A percentile compares a stretch with the other conserved stretches of the same genome.
phyloP scores from a whole-genome alignment of 352 stramenopile genomes.

The Globisporangium carolinianum region DNA sequence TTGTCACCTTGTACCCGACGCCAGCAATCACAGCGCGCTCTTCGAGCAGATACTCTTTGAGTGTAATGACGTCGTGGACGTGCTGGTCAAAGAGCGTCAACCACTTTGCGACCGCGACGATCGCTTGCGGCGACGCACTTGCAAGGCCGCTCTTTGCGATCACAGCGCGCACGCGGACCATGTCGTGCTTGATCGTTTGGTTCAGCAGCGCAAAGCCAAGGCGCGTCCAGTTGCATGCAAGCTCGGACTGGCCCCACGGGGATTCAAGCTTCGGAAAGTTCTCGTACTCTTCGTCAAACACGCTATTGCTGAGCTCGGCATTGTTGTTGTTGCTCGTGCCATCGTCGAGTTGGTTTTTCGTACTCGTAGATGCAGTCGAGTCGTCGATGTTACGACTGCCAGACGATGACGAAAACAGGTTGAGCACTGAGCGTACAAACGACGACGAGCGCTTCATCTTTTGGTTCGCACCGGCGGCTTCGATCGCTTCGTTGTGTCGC shows the following conservation, averaged over 20 bases:
- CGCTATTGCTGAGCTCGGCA: conserved; percentile 4
- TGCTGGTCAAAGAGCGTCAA: no score
- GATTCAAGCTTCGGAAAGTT: conserved; percentile 19
- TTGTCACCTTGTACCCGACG: no score
- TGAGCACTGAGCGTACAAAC: conserved; percentile 56
- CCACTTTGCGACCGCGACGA: no score
- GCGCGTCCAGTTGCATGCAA: no score
- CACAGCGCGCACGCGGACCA: no score
- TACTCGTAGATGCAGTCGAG: not conserved
- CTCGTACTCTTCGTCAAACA: conserved; percentile 14
- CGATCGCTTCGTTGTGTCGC: conserved; percentile 35
- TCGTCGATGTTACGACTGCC: conserved; percentile 13
- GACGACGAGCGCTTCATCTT: conserved; percentile 40
- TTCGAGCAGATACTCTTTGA: no score
- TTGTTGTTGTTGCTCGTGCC: conserved; percentile 2
- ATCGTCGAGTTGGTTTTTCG: not conserved
- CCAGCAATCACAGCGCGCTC: no score
- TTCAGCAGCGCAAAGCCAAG: no score
- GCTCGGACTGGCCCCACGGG: conserved; percentile 22
- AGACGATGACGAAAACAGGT: conserved; percentile 25
- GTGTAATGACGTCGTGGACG: no score
- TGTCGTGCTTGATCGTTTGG: no score
- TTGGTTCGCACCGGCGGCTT: conserved; percentile 23
- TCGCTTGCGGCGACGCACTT: no score
- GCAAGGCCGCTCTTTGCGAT: no score